These are phyloP conservation scores for Ministeria vibrans DNA, from an alignment of 78 protist species.

Conservation along the genomic window DNA sequence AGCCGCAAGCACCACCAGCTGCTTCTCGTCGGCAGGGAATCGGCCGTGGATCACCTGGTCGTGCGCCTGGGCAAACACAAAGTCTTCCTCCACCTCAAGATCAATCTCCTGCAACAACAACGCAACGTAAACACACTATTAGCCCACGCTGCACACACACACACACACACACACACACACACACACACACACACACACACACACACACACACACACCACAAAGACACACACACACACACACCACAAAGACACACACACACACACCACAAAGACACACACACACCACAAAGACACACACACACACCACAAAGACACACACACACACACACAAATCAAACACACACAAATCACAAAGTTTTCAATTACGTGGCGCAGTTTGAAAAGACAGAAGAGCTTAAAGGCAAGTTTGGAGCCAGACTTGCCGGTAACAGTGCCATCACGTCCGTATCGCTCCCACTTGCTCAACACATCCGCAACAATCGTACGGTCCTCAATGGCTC, in stretches of 20 bases:
- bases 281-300: neutral
- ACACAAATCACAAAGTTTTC: neutral
- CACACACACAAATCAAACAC: neutral
- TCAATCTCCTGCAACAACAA: neutral
- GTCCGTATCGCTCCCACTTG: conserved; percentile 2
- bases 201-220: too few relatives aligned
- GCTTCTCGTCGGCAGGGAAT: neutral
- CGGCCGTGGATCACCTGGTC: neutral
- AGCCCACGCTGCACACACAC: neutral
- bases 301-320: too few relatives aligned
- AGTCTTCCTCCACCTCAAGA: neutral
- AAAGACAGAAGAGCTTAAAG: neutral
- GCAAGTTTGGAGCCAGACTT: neutral
- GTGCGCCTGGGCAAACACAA: neutral
- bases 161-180: neutral
- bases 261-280: neutral
- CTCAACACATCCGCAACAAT: neutral
- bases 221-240: too few relatives aligned
- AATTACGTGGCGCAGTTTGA: neutral
- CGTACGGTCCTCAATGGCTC: neutral
- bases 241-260: neutral
- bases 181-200: neutral
- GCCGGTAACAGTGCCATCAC: neutral
- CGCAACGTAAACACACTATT: too few relatives aligned
- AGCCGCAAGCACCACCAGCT: conserved; percentile 1